Evolutionary conservation across 768 basidiomycete species (phyloP).

Genomic region (Lyophyllum decastes): DNA sequence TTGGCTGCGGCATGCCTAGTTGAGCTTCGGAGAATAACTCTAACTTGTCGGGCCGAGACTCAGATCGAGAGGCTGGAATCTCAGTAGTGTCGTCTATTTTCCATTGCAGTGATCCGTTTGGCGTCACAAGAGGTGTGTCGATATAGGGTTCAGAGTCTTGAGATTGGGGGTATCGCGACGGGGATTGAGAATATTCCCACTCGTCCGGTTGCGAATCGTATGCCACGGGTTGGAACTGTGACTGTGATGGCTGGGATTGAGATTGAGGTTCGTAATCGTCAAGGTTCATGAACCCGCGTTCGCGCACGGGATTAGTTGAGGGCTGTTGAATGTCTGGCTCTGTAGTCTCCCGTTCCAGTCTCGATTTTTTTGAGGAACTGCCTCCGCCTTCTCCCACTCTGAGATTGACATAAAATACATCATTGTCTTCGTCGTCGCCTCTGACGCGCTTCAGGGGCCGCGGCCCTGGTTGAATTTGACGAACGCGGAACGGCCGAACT

Average conservation of each 20-base stretch:
- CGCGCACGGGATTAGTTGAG: conserved; percentile 17
- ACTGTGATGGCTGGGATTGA: background rate
- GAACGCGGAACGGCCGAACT: conserved; percentile 49
- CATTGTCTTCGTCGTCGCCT: conserved; percentile 28
- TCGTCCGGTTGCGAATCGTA: conserved; percentile 23
- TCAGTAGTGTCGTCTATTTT: conserved; percentile 28
- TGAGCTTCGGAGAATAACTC: conserved; percentile 38
- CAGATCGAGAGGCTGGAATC: conserved; percentile 36
- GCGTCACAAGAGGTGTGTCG: conserved; percentile 55
- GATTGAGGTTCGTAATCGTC: conserved; percentile 18
- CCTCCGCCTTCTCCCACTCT: conserved; percentile 5
- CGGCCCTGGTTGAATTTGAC: conserved; percentile 48
- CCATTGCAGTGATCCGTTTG: conserved; percentile 55
- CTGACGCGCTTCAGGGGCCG: conserved; percentile 29
- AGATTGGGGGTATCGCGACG: conserved; percentile 34
- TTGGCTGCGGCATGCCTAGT: conserved; percentile 29
- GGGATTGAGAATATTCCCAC: conserved; percentile 24
- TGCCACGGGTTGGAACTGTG: conserved; percentile 4
- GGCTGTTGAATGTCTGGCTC: conserved; percentile 28
- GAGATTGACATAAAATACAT: conserved; percentile 2
- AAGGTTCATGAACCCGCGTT: conserved; percentile 27
- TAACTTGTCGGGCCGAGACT: conserved; percentile 25
- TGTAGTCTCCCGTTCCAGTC: conserved; percentile 33
- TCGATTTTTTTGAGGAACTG: conserved; percentile 22
- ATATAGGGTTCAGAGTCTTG: conserved; percentile 48